Evolutionary conservation across 371 early-diverging fungal genomes (phyloP).

Genomic region (Globomyces sp.): DNA sequence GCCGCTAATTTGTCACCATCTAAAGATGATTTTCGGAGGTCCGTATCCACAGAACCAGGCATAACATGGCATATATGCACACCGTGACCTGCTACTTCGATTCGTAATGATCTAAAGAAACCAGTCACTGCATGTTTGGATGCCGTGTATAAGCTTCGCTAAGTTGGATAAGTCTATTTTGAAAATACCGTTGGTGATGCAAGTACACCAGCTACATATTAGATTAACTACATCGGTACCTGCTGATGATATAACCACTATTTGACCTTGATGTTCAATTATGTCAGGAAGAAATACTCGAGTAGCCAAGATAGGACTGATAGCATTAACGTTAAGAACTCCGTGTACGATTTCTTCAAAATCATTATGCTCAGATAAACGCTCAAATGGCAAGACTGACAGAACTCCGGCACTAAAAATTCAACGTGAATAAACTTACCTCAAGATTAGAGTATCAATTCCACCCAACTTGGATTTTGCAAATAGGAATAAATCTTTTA

Average conservation of each 20-base stretch:
- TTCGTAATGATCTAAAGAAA: constrained; percentile 78
- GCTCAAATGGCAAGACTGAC: constrained; percentile 61
- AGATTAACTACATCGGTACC: constrained; percentile 63
- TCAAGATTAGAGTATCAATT: constrained; percentile 62
- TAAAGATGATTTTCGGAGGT: constrained; percentile 67
- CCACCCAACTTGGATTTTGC: constrained; percentile 27
- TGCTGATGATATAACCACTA: constrained; percentile 69
- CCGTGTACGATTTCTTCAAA: constrained; percentile 34
- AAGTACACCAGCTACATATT: constrained; percentile 62
- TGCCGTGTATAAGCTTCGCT: constrained; percentile 66
- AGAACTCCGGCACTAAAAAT: constrained; percentile 61
- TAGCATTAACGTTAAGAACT: constrained; percentile 65
- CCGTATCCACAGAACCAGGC: constrained; percentile 78
- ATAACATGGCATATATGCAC: constrained; percentile 68
- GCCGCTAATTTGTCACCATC: constrained; percentile 36
- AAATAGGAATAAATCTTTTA: constrained; percentile 4
- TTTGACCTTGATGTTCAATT: constrained; percentile 39
- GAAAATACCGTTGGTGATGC: constrained; percentile 67
- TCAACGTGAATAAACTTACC: background rate
- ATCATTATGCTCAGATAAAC: constrained; percentile 40
- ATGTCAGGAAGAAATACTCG: constrained; percentile 62
- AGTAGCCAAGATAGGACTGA: constrained; percentile 61
- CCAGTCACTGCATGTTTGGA: constrained; percentile 84
- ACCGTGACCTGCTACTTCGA: constrained; percentile 62
- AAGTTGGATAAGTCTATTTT: too few species aligned